Evolutionary conservation across 805 yeast genomes (phyloP).

Genomic region (Sugiyamaella valdiviana): DNA sequence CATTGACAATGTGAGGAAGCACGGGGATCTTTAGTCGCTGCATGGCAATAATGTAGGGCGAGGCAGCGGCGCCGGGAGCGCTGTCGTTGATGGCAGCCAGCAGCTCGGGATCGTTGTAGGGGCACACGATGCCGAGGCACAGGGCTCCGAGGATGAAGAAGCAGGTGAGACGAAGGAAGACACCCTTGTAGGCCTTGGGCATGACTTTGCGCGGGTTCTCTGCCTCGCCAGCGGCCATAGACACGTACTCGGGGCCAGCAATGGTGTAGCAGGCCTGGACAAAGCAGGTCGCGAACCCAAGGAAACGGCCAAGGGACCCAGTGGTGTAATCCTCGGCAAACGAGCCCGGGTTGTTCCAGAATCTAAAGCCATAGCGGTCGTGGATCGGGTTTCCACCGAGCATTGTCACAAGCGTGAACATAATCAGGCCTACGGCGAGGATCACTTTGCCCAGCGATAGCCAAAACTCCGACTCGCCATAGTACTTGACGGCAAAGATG

Average conservation of each 20-base stretch:
- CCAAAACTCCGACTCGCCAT: constrained; percentile 82
- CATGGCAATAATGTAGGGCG: constrained; percentile 84
- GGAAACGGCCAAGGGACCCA: constrained; percentile 58
- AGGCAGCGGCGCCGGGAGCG: constrained; percentile 70
- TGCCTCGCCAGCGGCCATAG: constrained; percentile 82
- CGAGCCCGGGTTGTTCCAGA: constrained; percentile 50
- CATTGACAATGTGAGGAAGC: constrained; percentile 75
- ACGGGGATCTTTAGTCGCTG: constrained; percentile 50
- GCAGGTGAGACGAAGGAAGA: constrained; percentile 58
- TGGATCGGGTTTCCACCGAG: constrained; percentile 78
- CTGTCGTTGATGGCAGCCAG: constrained; percentile 51
- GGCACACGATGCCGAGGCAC: constrained; percentile 70
- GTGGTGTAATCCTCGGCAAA: constrained; percentile 50
- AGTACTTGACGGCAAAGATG: constrained; percentile 63
- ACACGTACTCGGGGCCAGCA: constrained; percentile 81
- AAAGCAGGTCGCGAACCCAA: constrained; percentile 66
- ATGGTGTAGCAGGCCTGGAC: constrained; percentile 71
- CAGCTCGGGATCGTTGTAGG: constrained; percentile 59
- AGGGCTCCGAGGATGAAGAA: constrained; percentile 70
- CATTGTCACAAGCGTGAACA: constrained; percentile 76
- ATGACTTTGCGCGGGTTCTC: constrained; percentile 61
- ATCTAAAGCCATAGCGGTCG: constrained; percentile 55
- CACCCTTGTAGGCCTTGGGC: constrained; percentile 74
- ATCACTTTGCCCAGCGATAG: constrained; percentile 66
- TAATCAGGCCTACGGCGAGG: constrained; percentile 65